Evolutionary conservation across 257 asterid species (phyloP).

Genomic region (Jacaranda copaia): DNA sequence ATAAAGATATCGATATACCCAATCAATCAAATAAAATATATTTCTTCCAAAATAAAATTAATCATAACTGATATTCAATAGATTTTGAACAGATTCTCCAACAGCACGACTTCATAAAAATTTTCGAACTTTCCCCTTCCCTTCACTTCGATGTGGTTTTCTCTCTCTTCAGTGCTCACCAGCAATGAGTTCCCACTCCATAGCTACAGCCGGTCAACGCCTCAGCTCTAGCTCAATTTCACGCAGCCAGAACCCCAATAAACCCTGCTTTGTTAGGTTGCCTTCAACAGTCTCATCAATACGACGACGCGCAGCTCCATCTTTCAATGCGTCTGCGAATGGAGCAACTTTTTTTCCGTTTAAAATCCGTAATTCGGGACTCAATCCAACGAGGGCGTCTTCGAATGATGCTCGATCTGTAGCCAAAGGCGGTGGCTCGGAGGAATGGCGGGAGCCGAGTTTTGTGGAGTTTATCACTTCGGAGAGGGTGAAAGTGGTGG

Average conservation of each 20-base stretch:
- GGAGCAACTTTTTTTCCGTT: slow-evolving; percentile 21
- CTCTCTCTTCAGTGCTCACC: slow-evolving; percentile 3
- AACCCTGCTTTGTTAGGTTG: slow-evolving; percentile 24
- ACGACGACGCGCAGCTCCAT: slow-evolving; percentile 30
- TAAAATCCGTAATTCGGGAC: slow-evolving; percentile 27
- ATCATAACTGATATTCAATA: no score
- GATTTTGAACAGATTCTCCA: no score
- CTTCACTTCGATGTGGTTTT: background rate
- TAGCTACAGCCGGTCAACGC: slow-evolving; percentile 40
- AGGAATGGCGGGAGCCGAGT: slow-evolving; percentile 51
- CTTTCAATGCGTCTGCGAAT: slow-evolving; percentile 29
- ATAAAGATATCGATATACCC: no score
- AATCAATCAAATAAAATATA: no score
- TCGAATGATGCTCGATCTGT: slow-evolving; percentile 47
- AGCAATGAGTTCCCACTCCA: slow-evolving; percentile 37
- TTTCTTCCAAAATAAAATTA: no score
- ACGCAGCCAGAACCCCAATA: slow-evolving; percentile 37
- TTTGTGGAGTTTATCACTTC: slow-evolving; percentile 89
- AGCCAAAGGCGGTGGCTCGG: slow-evolving; percentile 30
- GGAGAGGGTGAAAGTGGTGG: slow-evolving; percentile 96
- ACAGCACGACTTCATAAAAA: no score
- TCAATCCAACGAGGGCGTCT: slow-evolving; percentile 43
- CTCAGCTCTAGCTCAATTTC: slow-evolving; percentile 45
- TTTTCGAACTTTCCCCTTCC: no score
- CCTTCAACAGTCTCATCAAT: slow-evolving; percentile 31